Evolutionary conservation across 2,329 filamentous ascomycete genomes (phyloP).

Genomic region (Colletotrichum tropicale): DNA sequence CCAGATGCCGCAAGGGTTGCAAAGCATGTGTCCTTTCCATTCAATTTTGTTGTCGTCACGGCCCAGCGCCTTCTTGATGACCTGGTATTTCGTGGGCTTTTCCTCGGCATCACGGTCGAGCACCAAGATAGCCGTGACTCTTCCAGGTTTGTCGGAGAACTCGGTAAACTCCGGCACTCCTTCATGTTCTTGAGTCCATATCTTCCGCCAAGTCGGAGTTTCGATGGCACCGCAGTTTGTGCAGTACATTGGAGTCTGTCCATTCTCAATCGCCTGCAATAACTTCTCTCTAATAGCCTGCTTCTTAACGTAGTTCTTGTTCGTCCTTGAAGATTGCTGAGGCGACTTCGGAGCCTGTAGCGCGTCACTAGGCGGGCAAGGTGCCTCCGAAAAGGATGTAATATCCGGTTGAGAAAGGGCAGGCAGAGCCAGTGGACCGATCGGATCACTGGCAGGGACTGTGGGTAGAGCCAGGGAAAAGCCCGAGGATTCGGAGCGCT

Average conservation of each 20-base stretch:
- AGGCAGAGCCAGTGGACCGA: conserved; percentile 39
- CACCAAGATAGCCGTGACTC: conserved; percentile 76
- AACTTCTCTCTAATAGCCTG: conserved; percentile 63
- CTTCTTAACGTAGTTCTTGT: conserved; percentile 71
- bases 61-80: conserved; percentile 77
- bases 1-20: conserved; percentile 97
- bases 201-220: conserved; percentile 94
- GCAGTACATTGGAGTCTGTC: conserved; percentile 87
- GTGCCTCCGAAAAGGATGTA: conserved; percentile 38
- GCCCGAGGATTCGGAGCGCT: conserved; percentile 26
- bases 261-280: conserved; percentile 71
- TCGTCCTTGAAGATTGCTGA: conserved; percentile 45
- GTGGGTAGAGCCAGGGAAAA: conserved; percentile 33
- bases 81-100: conserved; percentile 69
- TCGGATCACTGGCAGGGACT: conserved; percentile 32
- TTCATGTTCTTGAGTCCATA: conserved; percentile 78
- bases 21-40: conserved; percentile 79
- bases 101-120: conserved; percentile 67
- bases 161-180: conserved; percentile 74
- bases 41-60: conserved; percentile 65
- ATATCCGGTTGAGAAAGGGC: background rate
- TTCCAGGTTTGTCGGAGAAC: conserved; percentile 74
- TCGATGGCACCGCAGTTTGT: conserved; percentile 94
- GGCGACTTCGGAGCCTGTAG: conserved; percentile 40
- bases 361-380: conserved; percentile 49